These are phyloP conservation scores for Talaromyces ruber DNA, from an alignment of 495 filamentous ascomycete genomes.

Conservation along the genomic window DNA sequence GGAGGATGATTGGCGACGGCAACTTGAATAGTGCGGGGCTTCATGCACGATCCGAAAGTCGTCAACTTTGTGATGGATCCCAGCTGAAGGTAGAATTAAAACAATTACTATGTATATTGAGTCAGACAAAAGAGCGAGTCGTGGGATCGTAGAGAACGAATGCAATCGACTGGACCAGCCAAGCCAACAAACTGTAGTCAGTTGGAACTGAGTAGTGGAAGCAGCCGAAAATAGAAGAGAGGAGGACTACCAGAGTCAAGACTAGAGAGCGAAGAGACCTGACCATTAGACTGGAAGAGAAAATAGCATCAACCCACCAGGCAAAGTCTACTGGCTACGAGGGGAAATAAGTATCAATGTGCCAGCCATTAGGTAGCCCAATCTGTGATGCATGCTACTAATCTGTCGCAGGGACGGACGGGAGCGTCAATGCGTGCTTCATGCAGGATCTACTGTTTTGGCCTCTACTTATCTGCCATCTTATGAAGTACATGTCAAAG, in stretches of 20 bases:
- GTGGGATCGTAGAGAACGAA: not conserved
- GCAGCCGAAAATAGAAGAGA: not conserved
- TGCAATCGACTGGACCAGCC: conserved; percentile 1
- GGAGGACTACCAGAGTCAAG: too few species aligned
- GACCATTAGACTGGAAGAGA: not conserved
- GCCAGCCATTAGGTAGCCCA: not conserved
- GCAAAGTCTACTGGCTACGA: not conserved
- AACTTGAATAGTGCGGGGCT: conserved; percentile 2
- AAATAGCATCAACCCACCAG: not conserved
- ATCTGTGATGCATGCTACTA: not conserved
- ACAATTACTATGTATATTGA: not conserved
- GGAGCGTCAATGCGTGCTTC: conserved; percentile 1
- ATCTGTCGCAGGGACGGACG: not conserved
- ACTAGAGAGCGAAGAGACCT: not conserved
- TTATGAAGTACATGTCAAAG: too few species aligned
- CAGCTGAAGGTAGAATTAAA: too few species aligned
- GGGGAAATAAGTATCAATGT: not conserved
- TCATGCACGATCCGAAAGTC: not conserved
- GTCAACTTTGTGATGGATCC: not conserved
- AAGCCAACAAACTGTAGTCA: not conserved
- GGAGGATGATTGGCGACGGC: conserved; percentile 1
- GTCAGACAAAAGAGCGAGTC: not conserved
- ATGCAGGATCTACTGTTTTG: not conserved
- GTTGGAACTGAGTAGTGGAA: not conserved
- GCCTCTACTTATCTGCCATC: too few species aligned